Evolutionary conservation across 768 basidiomycete species (phyloP).

Genomic region (Phylloporus sp.): DNA sequence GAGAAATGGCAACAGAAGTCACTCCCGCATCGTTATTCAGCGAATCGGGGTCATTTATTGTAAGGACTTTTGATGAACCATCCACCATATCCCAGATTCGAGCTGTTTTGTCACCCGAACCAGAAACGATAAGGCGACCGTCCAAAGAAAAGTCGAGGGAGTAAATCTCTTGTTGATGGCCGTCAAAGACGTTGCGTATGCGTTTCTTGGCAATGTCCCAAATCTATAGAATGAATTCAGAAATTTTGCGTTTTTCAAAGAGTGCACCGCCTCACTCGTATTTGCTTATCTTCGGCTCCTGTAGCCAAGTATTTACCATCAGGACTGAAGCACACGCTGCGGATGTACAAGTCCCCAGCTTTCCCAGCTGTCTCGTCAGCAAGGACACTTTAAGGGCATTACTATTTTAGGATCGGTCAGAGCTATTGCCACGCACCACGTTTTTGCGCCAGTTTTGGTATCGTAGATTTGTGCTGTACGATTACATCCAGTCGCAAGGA

Average conservation of each 20-base stretch:
- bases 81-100: constrained; percentile 64
- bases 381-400: constrained; percentile 51
- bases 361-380: constrained; percentile 70
- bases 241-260: neutral
- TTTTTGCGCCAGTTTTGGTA: constrained; percentile 78
- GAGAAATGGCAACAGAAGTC: constrained; percentile 74
- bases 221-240: constrained; percentile 47
- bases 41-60: constrained; percentile 45
- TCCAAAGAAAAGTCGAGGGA: constrained; percentile 89
- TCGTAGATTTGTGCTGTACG: constrained; percentile 94
- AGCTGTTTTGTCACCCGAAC: constrained; percentile 72
- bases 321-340: constrained; percentile 76
- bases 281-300: constrained; percentile 87
- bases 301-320: constrained; percentile 70
- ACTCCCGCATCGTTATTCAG: constrained; percentile 59
- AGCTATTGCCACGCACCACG: constrained; percentile 52
- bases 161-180: constrained; percentile 92
- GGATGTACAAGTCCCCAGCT: constrained; percentile 81
- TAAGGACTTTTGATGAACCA: constrained; percentile 31
- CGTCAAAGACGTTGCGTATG: constrained; percentile 77
- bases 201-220: constrained; percentile 85
- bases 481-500: constrained; percentile 94
- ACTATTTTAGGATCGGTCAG: constrained; percentile 2
- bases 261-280: constrained; percentile 56
- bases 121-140: constrained; percentile 81